phyloP scores from a whole-genome alignment of 768 basidiomycete species.

The Tulasnella sp. region DNA sequence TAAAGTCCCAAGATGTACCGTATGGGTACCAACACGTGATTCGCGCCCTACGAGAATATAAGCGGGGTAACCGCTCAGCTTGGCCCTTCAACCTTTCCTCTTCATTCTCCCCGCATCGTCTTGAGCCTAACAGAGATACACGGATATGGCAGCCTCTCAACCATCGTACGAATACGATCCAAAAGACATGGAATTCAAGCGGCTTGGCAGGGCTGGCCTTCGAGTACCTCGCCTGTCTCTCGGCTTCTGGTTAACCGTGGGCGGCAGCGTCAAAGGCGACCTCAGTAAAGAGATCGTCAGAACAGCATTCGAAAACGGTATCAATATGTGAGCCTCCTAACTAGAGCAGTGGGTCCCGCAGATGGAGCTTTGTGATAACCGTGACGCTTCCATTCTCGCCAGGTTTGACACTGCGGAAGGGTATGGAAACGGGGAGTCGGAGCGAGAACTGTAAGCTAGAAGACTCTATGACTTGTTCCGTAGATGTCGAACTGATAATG shows the following conservation, averaged over 20 bases:
- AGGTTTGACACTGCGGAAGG: slow-evolving; percentile 53
- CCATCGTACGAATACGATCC: not conserved
- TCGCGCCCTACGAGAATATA: no score
- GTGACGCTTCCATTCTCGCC: no score
- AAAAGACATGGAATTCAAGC: not conserved
- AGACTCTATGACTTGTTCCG: not conserved
- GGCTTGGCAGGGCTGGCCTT: not conserved
- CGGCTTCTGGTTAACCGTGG: slow-evolving; percentile 41
- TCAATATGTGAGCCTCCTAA: slow-evolving; percentile 38
- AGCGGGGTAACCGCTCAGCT: no score
- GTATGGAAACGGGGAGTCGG: slow-evolving; percentile 57
- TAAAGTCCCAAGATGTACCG: no score
- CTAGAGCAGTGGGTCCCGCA: no score
- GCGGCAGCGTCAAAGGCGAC: slow-evolving; percentile 53
- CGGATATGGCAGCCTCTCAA: not conserved
- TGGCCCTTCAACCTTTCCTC: not conserved
- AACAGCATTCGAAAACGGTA: slow-evolving; percentile 59
- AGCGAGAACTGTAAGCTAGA: slow-evolving; percentile 42
- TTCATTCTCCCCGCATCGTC: not conserved
- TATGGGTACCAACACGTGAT: no score
- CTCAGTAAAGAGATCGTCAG: slow-evolving; percentile 70
- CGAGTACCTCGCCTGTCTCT: not conserved
- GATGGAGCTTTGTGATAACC: no score
- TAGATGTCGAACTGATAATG: not conserved
- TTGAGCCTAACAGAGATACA: not conserved